Conservation (phyloP, 352 stramenopile genomes). For the Blastocystis sp. region DNA sequence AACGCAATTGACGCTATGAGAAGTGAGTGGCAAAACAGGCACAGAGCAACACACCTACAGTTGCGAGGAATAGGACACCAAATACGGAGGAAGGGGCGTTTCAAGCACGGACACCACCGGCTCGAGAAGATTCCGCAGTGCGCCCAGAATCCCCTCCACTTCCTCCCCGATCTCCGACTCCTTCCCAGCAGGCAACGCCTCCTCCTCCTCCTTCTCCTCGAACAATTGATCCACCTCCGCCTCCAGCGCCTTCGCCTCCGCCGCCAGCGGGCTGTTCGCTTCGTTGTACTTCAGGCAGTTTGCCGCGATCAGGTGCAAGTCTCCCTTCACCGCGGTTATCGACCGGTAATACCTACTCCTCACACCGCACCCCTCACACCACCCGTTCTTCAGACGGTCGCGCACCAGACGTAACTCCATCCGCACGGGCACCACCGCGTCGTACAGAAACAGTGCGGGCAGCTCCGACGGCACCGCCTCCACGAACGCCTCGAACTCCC, state of each 20-base stretch:
- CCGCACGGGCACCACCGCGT: conserved; percentile 27
- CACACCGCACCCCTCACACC: neutral
- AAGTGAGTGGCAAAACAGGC: neutral
- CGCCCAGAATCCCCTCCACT: neutral
- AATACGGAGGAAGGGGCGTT: neutral
- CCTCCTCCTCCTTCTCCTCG: neutral
- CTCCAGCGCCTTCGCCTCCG: neutral
- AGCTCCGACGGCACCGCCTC: neutral
- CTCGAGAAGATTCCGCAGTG: neutral
- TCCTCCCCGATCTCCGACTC: neutral
- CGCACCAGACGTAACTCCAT: conserved; percentile 23
- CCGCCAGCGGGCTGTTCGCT: neutral
- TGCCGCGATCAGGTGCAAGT: conserved; percentile 11
- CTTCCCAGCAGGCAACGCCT: neutral
- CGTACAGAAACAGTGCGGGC: neutral
- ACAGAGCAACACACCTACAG: neutral
- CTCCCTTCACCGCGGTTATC: neutral
- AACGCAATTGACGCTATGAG: neutral
- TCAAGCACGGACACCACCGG: neutral
- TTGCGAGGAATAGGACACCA: neutral
- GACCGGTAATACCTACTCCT: conserved; percentile 35
- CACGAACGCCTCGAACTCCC: conserved; percentile 8
- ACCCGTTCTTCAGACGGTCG: neutral
- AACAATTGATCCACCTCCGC: neutral
- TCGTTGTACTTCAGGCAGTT: conserved; percentile 55